phyloP scores from a whole-genome alignment of 495 filamentous ascomycete genomes.

The Neurospora sp. region DNA sequence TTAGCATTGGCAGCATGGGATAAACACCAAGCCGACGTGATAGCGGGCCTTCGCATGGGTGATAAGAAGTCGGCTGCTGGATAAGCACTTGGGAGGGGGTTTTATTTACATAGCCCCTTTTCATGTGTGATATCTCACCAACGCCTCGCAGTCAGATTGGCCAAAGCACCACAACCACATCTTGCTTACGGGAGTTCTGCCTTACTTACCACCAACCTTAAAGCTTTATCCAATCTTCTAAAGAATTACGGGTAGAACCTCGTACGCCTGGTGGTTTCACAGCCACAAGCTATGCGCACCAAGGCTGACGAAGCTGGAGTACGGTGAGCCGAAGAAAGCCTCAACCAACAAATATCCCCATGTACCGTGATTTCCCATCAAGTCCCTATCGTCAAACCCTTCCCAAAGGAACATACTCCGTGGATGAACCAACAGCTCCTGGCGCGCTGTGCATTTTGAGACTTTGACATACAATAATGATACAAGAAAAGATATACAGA shows the following conservation, averaged over 20 bases:
- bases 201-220: neutral
- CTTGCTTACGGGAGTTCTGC: neutral
- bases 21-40: neutral
- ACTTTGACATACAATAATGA: conserved; percentile 1
- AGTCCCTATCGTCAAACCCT: neutral
- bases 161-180: neutral
- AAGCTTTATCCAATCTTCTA: neutral
- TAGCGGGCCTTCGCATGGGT: neutral
- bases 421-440: neutral
- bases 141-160: neutral
- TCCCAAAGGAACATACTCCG: neutral
- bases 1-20: neutral
- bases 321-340: neutral
- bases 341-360: neutral
- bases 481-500: conserved; percentile 3
- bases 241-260: neutral
- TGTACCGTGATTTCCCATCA: neutral
- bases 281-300: neutral
- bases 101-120: neutral
- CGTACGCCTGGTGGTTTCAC: neutral
- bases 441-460: neutral
- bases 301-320: neutral
- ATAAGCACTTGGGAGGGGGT: neutral
- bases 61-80: neutral
- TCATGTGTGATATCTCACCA: neutral